These are phyloP conservation scores for Vitis riparia DNA, from an alignment of 164 flowering plant species.

Conservation along the genomic window DNA sequence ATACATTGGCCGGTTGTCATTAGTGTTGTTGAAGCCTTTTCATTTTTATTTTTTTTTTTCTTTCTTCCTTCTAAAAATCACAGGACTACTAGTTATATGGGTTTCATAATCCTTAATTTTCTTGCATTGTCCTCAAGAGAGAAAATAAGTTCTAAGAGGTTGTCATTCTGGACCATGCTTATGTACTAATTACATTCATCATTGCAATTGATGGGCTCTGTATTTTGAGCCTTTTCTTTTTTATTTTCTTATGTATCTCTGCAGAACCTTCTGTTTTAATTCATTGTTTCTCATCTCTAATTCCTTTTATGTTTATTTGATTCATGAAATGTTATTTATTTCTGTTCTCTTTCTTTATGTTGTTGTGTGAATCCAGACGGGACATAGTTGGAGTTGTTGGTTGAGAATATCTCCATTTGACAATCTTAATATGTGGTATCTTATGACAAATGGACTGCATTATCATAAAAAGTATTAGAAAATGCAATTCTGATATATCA, in stretches of 20 bases:
- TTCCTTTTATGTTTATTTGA: no score
- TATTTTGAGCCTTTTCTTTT: slow-evolving; percentile 4
- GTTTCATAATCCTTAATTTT: slow-evolving; percentile 19
- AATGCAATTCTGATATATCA: no score
- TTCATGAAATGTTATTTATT: no score
- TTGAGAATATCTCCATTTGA: no score
- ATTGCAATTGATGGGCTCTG: slow-evolving; percentile 22
- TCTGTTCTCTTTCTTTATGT: no score
- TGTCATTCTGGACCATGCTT: slow-evolving; percentile 21
- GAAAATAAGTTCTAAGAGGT: slow-evolving; percentile 28
- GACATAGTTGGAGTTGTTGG: no score
- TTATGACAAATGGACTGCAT: no score
- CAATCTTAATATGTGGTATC: no score
- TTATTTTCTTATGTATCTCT: not conserved
- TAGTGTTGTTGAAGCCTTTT: slow-evolving; percentile 16
- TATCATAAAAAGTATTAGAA: no score
- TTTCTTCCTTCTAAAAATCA: slow-evolving; percentile 10
- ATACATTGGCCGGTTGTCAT: slow-evolving; percentile 24
- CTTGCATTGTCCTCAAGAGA: slow-evolving; percentile 19
- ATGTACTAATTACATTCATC: slow-evolving; percentile 30
- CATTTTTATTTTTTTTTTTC: no score
- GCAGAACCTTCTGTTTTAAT: not conserved
- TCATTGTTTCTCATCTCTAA: not conserved
- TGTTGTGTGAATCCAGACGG: no score
- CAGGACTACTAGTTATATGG: slow-evolving; percentile 23